A percentile compares a stretch with the other conserved stretches of the same genome.
These are phyloP conservation scores for Tephrocybe sp. DNA, from an alignment of 768 basidiomycete genomes.

Conservation along the genomic window DNA sequence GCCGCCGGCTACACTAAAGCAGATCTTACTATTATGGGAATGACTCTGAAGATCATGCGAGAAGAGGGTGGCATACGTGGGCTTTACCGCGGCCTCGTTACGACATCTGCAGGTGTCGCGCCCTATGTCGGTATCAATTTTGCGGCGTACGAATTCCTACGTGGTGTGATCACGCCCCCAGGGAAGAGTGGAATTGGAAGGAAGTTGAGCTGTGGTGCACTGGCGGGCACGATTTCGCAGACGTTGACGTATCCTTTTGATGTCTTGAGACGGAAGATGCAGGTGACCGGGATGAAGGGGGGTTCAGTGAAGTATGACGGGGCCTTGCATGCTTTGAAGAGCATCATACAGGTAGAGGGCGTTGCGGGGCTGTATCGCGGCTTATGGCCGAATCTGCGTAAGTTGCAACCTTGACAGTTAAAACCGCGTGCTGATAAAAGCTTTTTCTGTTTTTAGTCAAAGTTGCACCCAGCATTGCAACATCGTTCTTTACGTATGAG, in stretches of 20 bases:
- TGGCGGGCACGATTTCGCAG: conserved; percentile 87
- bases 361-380: conserved; percentile 78
- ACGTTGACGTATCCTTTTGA: conserved; percentile 96
- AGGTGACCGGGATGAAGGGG: conserved; percentile 79
- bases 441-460: conserved; percentile 56
- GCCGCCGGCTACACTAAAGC: conserved; percentile 37
- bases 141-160: conserved; percentile 86
- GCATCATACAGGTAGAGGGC: conserved; percentile 75
- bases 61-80: conserved; percentile 92
- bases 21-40: conserved; percentile 78
- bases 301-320: conserved; percentile 72
- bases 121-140: conserved; percentile 93
- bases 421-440: conserved; percentile 7
- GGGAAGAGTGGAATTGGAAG: conserved; percentile 66
- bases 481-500: conserved; percentile 84
- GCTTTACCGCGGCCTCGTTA: conserved; percentile 81
- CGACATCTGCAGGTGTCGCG: conserved; percentile 88
- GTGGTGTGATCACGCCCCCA: conserved; percentile 77
- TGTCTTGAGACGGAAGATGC: conserved; percentile 93
- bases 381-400: conserved; percentile 86
- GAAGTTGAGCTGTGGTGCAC: conserved; percentile 83
- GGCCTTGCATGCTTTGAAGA: conserved; percentile 73
- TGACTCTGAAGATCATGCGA: conserved; percentile 87
- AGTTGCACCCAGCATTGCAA: conserved; percentile 89
- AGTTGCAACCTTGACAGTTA: conserved; percentile 30